A percentile compares a stretch with the other conserved stretches of the same genome.
These are phyloP conservation scores for Phalaenopsis hybrid DNA, from an alignment of 116 monocot species.

Conservation along the genomic window DNA sequence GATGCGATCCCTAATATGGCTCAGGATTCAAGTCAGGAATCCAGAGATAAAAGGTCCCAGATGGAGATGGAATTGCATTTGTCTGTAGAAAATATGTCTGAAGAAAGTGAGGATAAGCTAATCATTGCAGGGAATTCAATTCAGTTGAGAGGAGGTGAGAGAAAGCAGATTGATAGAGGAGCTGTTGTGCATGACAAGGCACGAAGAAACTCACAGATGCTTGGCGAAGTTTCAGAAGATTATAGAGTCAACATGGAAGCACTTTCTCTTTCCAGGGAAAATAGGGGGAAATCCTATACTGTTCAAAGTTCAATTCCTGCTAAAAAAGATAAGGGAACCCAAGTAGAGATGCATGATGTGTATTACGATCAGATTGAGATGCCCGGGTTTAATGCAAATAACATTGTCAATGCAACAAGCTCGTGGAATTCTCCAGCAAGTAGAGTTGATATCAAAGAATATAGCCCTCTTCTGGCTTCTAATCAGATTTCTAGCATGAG, in stretches of 20 bases:
- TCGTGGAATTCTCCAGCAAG: not conserved
- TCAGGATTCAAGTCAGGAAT: constrained; percentile 22
- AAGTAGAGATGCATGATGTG: not conserved
- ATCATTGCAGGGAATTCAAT: constrained; percentile 22
- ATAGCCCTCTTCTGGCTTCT: not conserved
- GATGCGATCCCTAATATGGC: constrained; percentile 26
- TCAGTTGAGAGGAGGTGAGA: constrained; percentile 28
- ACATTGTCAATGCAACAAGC: not conserved
- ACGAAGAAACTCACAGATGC: not conserved
- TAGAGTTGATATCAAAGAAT: constrained; percentile 7
- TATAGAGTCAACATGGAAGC: not conserved
- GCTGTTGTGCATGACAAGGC: constrained; percentile 1
- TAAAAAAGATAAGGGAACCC: constrained; percentile 3
- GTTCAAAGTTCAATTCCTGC: constrained; percentile 1
- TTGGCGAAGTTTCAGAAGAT: not conserved
- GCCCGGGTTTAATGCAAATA: not conserved
- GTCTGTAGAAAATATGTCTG: constrained; percentile 10
- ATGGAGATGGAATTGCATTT: constrained; percentile 11
- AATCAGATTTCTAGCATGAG: not conserved
- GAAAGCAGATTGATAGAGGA: constrained; percentile 19
- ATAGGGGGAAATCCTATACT: not conserved
- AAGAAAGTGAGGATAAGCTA: constrained; percentile 18
- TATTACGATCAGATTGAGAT: not conserved
- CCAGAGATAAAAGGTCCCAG: constrained; percentile 22
- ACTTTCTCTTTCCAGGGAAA: not conserved